phyloP scores from a whole-genome alignment of 352 stramenopile species.

The Pythium dissotocum region DNA sequence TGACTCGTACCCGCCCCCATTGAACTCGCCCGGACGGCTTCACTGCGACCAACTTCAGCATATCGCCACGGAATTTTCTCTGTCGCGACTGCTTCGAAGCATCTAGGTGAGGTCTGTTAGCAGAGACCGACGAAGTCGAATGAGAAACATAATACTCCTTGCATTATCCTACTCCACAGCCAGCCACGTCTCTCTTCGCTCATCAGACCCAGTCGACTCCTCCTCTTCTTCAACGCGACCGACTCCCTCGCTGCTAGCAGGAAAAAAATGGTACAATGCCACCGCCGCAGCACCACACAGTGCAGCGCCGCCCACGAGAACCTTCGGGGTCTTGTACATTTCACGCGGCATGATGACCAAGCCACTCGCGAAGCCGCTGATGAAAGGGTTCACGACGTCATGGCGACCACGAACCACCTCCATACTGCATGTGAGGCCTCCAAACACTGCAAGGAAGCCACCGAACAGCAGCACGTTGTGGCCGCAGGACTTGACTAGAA shows the following conservation, averaged over 20 bases:
- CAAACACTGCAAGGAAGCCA: constrained; percentile 74
- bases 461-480: constrained; percentile 75
- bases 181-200: not conserved
- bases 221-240: not conserved
- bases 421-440: constrained; percentile 65
- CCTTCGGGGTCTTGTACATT: constrained; percentile 42
- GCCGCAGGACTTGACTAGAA: constrained; percentile 34
- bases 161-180: not conserved
- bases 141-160: no score
- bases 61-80: no score
- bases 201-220: not conserved
- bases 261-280: constrained; percentile 60
- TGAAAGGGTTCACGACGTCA: constrained; percentile 72
- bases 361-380: constrained; percentile 60
- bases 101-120: no score
- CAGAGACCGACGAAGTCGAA: no score
- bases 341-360: constrained; percentile 50
- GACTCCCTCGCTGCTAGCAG: constrained; percentile 27
- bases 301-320: constrained; percentile 41
- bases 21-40: no score
- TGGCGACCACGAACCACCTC: constrained; percentile 55
- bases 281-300: constrained; percentile 59
- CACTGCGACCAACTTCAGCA: no score
- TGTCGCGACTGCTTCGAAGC: no score
- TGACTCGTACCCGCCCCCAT: no score